phyloP scores from a whole-genome alignment of 108 stramenopile genomes.

The Fistulifera pelliculosa region DNA sequence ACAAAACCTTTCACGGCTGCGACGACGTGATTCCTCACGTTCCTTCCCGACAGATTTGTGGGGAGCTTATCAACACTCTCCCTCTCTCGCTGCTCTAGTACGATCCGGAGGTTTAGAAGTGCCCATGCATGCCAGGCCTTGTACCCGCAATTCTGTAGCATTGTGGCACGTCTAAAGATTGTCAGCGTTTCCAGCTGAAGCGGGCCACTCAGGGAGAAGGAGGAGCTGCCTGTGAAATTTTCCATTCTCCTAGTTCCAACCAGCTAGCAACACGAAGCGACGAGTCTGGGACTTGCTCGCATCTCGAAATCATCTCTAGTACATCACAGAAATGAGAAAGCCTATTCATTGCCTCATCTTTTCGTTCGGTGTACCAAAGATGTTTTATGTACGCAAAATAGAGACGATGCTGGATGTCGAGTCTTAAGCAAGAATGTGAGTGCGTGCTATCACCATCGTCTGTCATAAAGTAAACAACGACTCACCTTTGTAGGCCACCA shows the following conservation, averaged over 20 bases:
- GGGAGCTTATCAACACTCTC: constrained; percentile 16
- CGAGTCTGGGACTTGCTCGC: constrained; percentile 26
- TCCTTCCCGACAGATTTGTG: neutral
- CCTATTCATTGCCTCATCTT: constrained; percentile 65
- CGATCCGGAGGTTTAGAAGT: constrained; percentile 91
- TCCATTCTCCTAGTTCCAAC: constrained; percentile 87
- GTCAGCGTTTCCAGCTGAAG: constrained; percentile 65
- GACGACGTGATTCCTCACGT: constrained; percentile 48
- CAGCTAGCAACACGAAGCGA: constrained; percentile 69
- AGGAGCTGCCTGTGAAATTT: constrained; percentile 26
- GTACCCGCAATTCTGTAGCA: constrained; percentile 54
- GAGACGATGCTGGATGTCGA: constrained; percentile 72
- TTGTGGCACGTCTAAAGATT: constrained; percentile 72
- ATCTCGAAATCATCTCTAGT: constrained; percentile 60
- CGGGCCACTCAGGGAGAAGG: constrained; percentile 12
- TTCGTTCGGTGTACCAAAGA: constrained; percentile 70
- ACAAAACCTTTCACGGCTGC: constrained; percentile 92
- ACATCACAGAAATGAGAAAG: constrained; percentile 49
- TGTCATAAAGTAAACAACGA: neutral
- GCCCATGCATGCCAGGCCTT: constrained; percentile 98
- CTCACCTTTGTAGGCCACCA: constrained; percentile 61
- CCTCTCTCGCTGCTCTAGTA: constrained; percentile 68
- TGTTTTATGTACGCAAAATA: constrained; percentile 92
- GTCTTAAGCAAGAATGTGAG: constrained; percentile 1
- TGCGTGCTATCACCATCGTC: neutral